Evolutionary conservation across 345 rosid genomes (phyloP), one percentile per base, ranked within the genome.

Genomic region (Garcia nutans): DNA sequence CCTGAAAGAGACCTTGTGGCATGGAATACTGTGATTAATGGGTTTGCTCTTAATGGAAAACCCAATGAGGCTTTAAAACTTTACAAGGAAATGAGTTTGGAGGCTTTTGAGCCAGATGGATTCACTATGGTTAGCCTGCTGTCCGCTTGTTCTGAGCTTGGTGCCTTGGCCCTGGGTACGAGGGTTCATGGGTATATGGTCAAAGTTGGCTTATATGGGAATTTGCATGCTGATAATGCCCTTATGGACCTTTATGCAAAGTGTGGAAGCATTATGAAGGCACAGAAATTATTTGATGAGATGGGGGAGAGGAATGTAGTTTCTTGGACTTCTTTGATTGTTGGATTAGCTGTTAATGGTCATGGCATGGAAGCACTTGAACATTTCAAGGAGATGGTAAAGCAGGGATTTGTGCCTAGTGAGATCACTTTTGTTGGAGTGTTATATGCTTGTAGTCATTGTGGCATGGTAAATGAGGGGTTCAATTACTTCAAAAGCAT

Each of bases 11-110:
- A 94, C 80, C 61, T 85, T 13, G 97, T 94, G n/a, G 87, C 97
- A 68, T 94, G 98, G 97, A 94, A 94, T 81, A 88, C 97, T 60
- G 89, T 92, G 70, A 92, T 94, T 77, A 89, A 90, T 78, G 98
- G 93, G 74, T 90, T 90, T 82, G 91, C 88, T 9, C 83, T 86
- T 55, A 94, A 92, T 45, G 92, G 97, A 62, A 84, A 71, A 75
- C 89, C 92, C 44, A 78, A 80, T 50, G 93, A 91, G 73, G 97
- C 93, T 55, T 81, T 94, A 55, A 54, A 44, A 10, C 86, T 91
- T 65, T 91, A 82, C 71, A 80, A 72, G 74, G 79, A 88, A 60
- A 91, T 94, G 97, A 75, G 60, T 65, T 64, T 73, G 13, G 86
- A 76, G 33, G 91, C 91, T 49, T 66, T 87, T 16, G 81, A 75